Percentiles rank a stretch among this genome's conserved stretches.
Evolutionary conservation across 139 green algal genomes (phyloP).

Genomic region (Chlorella sp.): DNA sequence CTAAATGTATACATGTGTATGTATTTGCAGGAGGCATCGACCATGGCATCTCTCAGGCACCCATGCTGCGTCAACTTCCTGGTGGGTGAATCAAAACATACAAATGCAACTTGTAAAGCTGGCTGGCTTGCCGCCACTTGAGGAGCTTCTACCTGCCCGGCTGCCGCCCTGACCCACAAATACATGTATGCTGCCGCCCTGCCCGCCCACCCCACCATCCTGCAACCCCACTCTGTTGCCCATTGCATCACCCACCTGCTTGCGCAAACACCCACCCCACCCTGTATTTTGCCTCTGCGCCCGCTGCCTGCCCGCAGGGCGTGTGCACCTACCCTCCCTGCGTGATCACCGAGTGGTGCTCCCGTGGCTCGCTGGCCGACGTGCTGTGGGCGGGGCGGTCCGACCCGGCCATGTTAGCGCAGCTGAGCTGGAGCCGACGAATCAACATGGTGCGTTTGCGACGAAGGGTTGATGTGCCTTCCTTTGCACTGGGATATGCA

Average conservation of each 20-base stretch:
- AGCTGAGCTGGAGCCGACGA: not conserved
- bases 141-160: too few relatives aligned
- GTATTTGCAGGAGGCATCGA: not conserved
- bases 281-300: too few relatives aligned
- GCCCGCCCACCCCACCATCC: not conserved
- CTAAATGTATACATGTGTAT: too few relatives aligned
- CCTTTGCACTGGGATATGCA: too few relatives aligned
- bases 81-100: too few relatives aligned
- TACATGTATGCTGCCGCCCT: not conserved
- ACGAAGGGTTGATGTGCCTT: too few relatives aligned
- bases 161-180: too few relatives aligned
- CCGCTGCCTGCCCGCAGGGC: not conserved
- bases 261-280: not conserved
- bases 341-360: not conserved
- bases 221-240: not conserved
- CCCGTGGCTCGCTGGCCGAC: not conserved
- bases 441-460: not conserved
- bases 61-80: not conserved
- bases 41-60: not conserved
- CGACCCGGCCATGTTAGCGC: not conserved
- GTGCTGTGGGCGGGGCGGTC: not conserved
- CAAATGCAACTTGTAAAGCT: too few relatives aligned
- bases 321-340: not conserved
- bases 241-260: not conserved
- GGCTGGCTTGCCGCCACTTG: too few relatives aligned